A percentile compares a stretch with the other conserved stretches of the same genome.
Conservation (phyloP, 202 grass and related monocot species). For the Sporobolus alterniflorus region DNA sequence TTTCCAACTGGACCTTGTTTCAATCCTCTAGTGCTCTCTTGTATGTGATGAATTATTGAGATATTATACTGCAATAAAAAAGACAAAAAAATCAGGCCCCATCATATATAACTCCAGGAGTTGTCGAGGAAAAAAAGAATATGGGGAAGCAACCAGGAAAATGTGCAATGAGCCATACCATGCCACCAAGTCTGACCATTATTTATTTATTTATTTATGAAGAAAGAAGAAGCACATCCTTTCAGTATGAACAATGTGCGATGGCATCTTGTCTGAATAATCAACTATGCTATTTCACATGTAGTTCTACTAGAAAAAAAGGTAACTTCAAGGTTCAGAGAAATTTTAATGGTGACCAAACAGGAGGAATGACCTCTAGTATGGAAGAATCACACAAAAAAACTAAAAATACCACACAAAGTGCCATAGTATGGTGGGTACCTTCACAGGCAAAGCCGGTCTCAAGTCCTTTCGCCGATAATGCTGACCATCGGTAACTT, state of each 20-base stretch:
- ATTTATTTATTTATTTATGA: background rate
- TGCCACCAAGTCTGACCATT: background rate
- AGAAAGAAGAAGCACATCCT: background rate
- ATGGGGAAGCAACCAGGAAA: background rate
- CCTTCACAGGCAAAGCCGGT: slow-evolving; percentile 39
- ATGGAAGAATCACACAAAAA: background rate
- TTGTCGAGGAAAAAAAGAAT: slow-evolving; percentile 1
- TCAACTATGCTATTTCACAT: background rate
- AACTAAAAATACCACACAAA: background rate
- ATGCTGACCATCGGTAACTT: slow-evolving; percentile 3
- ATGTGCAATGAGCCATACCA: background rate
- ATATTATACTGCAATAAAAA: slow-evolving; percentile 44
- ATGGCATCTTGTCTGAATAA: background rate
- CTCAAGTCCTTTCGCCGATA: slow-evolving; percentile 33
- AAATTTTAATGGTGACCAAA: background rate
- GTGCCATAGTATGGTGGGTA: background rate
- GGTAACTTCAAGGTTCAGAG: background rate
- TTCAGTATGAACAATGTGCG: background rate
- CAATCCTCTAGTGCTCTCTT: slow-evolving; percentile 40
- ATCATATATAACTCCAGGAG: slow-evolving; percentile 17
- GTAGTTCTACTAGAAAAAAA: background rate
- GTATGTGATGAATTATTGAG: slow-evolving; percentile 28
- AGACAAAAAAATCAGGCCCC: background rate
- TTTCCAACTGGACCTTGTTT: slow-evolving; percentile 50
- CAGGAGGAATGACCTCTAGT: background rate